Evolutionary conservation across 164 flowering plant genomes (phyloP).

Genomic region (Tetracentron sinense): DNA sequence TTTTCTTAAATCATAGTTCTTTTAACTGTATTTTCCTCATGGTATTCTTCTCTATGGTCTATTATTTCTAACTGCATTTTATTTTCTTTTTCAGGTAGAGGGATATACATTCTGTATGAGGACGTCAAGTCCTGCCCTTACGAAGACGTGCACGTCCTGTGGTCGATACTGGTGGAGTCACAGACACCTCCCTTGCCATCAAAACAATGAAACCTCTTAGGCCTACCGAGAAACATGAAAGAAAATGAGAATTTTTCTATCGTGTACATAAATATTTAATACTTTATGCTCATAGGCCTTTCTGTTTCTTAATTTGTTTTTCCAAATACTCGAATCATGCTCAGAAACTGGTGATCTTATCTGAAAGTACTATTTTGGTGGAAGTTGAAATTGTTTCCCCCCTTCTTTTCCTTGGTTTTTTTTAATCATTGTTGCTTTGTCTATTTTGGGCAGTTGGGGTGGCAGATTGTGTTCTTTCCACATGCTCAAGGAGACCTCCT

Average conservation of each 20-base stretch:
- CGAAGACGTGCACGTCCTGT: constrained; percentile 92
- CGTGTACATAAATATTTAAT: constrained; percentile 25
- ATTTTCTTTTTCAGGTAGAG: constrained; percentile 60
- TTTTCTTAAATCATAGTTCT: neutral
- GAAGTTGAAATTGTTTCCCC: too few relatives aligned
- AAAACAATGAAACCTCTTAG: constrained; percentile 26
- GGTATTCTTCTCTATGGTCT: neutral
- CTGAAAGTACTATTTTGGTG: neutral
- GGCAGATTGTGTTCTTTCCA: constrained; percentile 16
- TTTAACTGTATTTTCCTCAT: neutral
- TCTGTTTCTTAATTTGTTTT: neutral
- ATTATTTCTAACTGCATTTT: neutral
- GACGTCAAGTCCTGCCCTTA: constrained; percentile 93
- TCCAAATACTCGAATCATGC: neutral
- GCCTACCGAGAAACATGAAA: constrained; percentile 3
- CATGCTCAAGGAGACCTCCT: too few relatives aligned
- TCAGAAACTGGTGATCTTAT: neutral
- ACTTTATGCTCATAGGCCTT: neutral
- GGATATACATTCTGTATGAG: constrained; percentile 89
- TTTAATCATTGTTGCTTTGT: constrained; percentile 32
- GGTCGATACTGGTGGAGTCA: constrained; percentile 94
- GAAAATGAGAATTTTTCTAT: constrained; percentile 3
- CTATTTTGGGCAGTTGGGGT: constrained; percentile 35
- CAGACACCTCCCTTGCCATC: constrained; percentile 48
- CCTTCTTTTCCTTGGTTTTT: neutral